Conservation (phyloP, 371 early-diverging fungal genomes). For the Mortierella sp. region DNA sequence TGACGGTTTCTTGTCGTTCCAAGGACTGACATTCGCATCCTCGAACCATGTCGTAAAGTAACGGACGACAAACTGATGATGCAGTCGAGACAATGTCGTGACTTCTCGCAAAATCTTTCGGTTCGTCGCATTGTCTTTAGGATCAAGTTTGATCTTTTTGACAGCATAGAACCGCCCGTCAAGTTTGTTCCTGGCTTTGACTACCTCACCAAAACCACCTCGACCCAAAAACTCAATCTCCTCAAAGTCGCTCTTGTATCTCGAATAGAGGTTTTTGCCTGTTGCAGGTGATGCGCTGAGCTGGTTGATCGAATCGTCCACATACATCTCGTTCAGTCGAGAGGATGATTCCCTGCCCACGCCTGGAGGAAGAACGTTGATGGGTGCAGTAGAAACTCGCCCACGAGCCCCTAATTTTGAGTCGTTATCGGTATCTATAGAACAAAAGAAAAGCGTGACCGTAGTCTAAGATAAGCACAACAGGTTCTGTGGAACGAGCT, state of each 20-base stretch:
- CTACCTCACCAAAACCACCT: constrained; percentile 94
- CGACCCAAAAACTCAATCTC: constrained; percentile 93
- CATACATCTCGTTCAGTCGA: constrained; percentile 46
- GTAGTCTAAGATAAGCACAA: not conserved
- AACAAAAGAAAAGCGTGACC: no score
- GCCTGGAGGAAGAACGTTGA: constrained; percentile 36
- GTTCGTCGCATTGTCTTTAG: constrained; percentile 79
- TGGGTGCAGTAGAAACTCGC: not conserved
- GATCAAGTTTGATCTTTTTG: constrained; percentile 84
- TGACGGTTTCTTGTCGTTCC: constrained; percentile 51
- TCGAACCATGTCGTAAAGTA: constrained; percentile 97
- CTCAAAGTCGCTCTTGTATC: constrained; percentile 91
- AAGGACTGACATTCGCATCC: constrained; percentile 63
- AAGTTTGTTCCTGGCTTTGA: constrained; percentile 87
- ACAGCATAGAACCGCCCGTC: constrained; percentile 93
- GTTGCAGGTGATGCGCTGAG: constrained; percentile 38
- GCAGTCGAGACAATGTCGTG: constrained; percentile 87
- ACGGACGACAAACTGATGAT: constrained; percentile 92
- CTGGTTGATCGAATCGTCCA: constrained; percentile 50
- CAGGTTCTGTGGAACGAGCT: not conserved
- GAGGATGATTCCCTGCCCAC: constrained; percentile 39
- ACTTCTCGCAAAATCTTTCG: constrained; percentile 92
- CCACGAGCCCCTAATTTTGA: constrained; percentile 24
- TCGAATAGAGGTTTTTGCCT: constrained; percentile 56
- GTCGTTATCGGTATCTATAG: constrained; percentile 23